Evolutionary conservation across 2,329 filamentous ascomycete genomes (phyloP), one percentile per base, ranked within the genome.

Genomic region (Colletotrichum cordylinicola): DNA sequence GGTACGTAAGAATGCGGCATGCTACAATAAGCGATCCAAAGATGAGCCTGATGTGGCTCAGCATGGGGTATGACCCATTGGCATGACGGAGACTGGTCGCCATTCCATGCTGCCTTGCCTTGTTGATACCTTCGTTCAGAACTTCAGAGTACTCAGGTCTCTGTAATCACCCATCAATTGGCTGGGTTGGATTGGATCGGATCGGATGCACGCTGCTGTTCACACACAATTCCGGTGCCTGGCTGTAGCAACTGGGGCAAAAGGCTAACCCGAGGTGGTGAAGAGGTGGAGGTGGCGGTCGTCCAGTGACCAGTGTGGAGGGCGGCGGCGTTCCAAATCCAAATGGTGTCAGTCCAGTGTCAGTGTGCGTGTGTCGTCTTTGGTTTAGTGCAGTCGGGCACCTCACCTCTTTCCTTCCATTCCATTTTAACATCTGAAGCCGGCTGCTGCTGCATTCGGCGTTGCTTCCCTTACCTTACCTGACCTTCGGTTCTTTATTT

Each of bases 351-450:
- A 43, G 58, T 61, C 24, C 31, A 21, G 33, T 35, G 56, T 73
- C 66, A 69, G 61, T 72, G 69, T 48, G 29, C 58, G 52, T 74
- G 66, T 64, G 24, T 60, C 60, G 48, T 48, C 66, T 70, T 58
- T 15, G 58, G 66, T 71, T 71, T 58, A 52, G 43, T 21, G n/a
- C 33, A 21, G 31, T 62, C n/a, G 2, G 18, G 29, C 4, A 29
- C 55, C 55, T 29, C 21, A 55, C 39, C 31, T 24, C 58, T 13
- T 52, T 62, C 24, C 24, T 27, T 27, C 24, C 24, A 27, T 27
- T 27, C 24, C 24, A 27, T 27, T 56, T 39, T 62, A 61, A 62
- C 61, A 61, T 75, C 72, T 72, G 72, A 56, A 71, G 68, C 72
- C 61, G 72, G 60, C 43, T 15, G 29, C 37, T 55, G 35, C 39